These are phyloP conservation scores for Malania oleifera DNA, from an alignment of 164 flowering plant species.

Conservation along the genomic window DNA sequence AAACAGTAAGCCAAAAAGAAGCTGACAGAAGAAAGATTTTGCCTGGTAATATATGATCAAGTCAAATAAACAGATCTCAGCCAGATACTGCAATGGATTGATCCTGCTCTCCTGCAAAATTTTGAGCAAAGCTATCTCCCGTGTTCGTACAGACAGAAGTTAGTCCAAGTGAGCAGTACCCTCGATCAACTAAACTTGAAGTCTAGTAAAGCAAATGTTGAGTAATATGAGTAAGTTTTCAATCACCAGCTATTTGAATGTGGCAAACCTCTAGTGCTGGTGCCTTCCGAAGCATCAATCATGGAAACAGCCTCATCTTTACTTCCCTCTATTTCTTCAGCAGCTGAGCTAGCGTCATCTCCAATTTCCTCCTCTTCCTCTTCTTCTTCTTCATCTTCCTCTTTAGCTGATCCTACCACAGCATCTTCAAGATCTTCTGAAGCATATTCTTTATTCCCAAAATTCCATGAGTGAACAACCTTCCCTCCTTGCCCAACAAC, in stretches of 20 bases:
- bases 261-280: slow-evolving; percentile 8
- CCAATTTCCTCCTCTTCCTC: slow-evolving; percentile 30
- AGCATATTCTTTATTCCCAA: slow-evolving; percentile 18
- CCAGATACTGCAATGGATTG: neutral
- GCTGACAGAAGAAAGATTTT: neutral
- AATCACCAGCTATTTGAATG: slow-evolving; percentile 10
- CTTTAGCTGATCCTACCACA: slow-evolving; percentile 20
- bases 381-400: slow-evolving; percentile 22
- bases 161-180: slow-evolving; percentile 1
- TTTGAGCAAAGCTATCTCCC: neutral
- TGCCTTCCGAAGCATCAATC: slow-evolving; percentile 5
- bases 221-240: neutral
- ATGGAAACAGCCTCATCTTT: slow-evolving; percentile 9
- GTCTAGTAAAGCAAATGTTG: too few relatives aligned
- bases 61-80: neutral
- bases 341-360: slow-evolving; percentile 30
- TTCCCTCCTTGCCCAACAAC: slow-evolving; percentile 19
- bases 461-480: slow-evolving; percentile 25
- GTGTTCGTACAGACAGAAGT: neutral
- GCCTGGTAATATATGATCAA: neutral
- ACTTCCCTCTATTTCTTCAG: slow-evolving; percentile 21
- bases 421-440: slow-evolving; percentile 27
- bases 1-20: too few relatives aligned
- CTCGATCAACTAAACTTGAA: neutral
- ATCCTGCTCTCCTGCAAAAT: slow-evolving; percentile 6